Evolutionary conservation across 1,139 yeast species (phyloP), one percentile per base, ranked within the genome.

Genomic region (Zhuliangozyma blackwelliae): DNA sequence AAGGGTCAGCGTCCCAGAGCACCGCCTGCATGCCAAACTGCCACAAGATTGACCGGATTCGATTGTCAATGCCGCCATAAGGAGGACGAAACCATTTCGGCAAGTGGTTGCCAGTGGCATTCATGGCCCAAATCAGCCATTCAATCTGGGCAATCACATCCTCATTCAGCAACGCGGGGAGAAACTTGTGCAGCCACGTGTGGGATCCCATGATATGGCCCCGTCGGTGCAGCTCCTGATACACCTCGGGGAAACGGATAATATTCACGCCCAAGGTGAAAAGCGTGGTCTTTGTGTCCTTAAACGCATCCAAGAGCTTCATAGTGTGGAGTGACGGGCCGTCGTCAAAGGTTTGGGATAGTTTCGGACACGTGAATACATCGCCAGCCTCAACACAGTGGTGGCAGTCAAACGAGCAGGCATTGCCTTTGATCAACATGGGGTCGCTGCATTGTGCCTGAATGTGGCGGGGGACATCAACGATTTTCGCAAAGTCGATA

Each of bases 111-210:
- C 88, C 85, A 0, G 97, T 89, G 3, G 97, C 96, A 61, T 92
- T 89, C 94, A 89, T 87, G 5, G 97, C 96, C 97, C 97, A 90
- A 28, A 89, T 79, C 2, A 95, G 83, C 98, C 97, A 90, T 61
- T 90, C 82, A 33, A 90, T 64, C 57, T 90, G 96, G 0, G 97
- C 96, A 41, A 85, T 79, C 16, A 90, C 77, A 44, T 87, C 76
- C 57, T 87, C 92, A 55, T 88, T 88, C 12, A 78, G 59, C 40
- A 90, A 66, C 1, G 80, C 63, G 1, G 97, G 97, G 43, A 90
- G 68, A 50, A 82, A 86, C 40, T 81, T 79, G 62, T 90, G 97
- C 5, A 92, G 80, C 96, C 97, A 90, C 1, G 97, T 88, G 57
- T 90, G 98, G 0, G 90, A 75, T 1, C 87, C 97, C 55, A 89